These are phyloP conservation scores for Emmonsia crescens DNA, from an alignment of 2,329 filamentous ascomycete genomes.

Conservation along the genomic window DNA sequence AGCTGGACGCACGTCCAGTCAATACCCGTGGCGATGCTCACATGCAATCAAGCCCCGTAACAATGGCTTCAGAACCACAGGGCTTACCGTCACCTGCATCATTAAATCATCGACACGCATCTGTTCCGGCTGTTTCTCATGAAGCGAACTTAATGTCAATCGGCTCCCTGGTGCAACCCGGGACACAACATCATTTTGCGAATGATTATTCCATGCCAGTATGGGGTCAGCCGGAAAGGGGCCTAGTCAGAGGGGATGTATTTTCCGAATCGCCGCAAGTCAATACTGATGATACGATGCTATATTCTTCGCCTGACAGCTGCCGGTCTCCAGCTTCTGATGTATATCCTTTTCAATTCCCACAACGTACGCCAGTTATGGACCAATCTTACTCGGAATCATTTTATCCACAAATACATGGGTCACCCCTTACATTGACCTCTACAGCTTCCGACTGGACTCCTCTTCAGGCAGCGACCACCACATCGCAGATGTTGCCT, in stretches of 20 bases:
- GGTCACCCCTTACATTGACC: constrained; percentile 26
- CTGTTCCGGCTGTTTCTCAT: background rate
- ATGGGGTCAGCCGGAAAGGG: constrained; percentile 29
- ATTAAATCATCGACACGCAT: background rate
- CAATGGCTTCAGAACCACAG: background rate
- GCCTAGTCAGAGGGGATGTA: constrained; percentile 20
- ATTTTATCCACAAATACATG: constrained; percentile 22
- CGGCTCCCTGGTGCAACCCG: background rate
- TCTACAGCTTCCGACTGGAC: constrained; percentile 26
- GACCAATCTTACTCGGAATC: constrained; percentile 24
- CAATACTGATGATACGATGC: constrained; percentile 29
- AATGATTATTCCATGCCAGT: constrained; percentile 17
- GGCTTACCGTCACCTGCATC: background rate
- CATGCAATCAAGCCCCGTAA: background rate
- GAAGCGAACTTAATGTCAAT: constrained; percentile 1
- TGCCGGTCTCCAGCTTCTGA: constrained; percentile 35
- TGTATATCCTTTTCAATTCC: constrained; percentile 23
- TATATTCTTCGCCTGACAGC: constrained; percentile 35
- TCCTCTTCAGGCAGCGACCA: constrained; percentile 18
- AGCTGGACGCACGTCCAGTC: background rate
- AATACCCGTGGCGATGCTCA: background rate
- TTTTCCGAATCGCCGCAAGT: constrained; percentile 28
- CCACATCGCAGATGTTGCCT: constrained; percentile 25
- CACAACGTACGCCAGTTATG: constrained; percentile 22
- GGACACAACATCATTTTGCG: background rate